phyloP scores from a whole-genome alignment of 306 rosid genomes.

The Ormosia semicastrata region DNA sequence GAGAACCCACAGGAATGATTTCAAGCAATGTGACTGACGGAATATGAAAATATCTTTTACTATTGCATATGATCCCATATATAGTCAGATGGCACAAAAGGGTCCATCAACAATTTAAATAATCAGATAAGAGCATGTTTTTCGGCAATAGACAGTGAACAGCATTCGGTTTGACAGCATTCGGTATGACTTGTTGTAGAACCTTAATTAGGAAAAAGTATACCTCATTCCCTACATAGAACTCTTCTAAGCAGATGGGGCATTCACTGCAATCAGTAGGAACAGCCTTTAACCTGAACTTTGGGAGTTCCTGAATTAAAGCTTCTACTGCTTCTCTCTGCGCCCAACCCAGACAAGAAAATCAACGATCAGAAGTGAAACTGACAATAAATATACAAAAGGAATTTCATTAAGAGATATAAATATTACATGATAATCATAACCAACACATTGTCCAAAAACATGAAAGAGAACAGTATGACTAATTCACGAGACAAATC shows the following conservation, averaged over 20 bases:
- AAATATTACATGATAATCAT: slow-evolving; percentile 2
- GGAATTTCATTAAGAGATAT: neutral
- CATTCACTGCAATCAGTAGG: slow-evolving; percentile 99
- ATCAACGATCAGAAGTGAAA: slow-evolving; percentile 32
- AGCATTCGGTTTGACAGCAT: neutral
- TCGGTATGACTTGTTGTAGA: neutral
- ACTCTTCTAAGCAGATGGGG: slow-evolving; percentile 97
- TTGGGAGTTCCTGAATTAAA: slow-evolving; percentile 97
- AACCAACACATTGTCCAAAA: neutral
- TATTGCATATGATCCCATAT: neutral
- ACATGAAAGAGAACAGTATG: neutral
- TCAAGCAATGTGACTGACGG: neutral
- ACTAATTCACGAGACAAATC: neutral
- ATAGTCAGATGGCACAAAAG: neutral
- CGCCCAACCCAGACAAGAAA: slow-evolving; percentile 29
- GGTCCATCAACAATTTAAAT: neutral
- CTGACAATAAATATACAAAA: neutral
- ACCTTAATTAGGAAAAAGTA: slow-evolving; percentile 4
- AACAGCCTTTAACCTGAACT: slow-evolving; percentile 94
- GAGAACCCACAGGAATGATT: neutral
- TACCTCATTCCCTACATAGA: slow-evolving; percentile 93
- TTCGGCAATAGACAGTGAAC: neutral
- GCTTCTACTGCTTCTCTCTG: slow-evolving; percentile 99
- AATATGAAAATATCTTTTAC: neutral
- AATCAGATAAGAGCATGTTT: neutral